Base-by-base conservation (phyloP, 176 grass and related monocot species). In the Stipa capillata region DNA sequence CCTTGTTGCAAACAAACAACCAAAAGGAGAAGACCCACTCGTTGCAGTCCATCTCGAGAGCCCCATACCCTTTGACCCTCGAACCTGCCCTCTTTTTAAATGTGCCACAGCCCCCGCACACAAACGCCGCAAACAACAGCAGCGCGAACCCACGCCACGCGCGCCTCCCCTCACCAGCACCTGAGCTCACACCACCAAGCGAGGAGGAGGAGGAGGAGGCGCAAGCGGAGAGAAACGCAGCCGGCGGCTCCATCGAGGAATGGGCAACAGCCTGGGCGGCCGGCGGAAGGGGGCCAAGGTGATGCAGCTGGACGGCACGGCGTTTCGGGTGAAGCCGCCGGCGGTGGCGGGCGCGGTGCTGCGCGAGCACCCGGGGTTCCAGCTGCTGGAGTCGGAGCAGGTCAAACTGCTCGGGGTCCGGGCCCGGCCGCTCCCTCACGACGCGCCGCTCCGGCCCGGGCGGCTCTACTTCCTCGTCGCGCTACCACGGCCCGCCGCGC, bases 301-400 rank as follows among this genome's bases (percentile, higher is more conserved):
- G 43, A 99, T 99, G 96, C 91, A 99, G 83, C 78, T 95, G 10
- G 96, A 99, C 77, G 96, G 96, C 78, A 95, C 88, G 36, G 74
- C 81, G 41, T 89, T 99, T 77, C 82, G 92, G 2, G 77, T 99
- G 6, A 99, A 93, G 71, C 88, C 85, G 0, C 94, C 91, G 21
- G 89, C 78, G 18, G 18, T 54, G n/a, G 94, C 87, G 11, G 78
- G 66, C 44, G 12, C 69, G 0, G 89, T 97, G 58, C 89, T 97
- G 33, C 84, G 82, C 5, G 86, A 94, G 61, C 74, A 97, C 82
- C 84, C 85, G 28, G 91, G 94, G 1, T 83, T 87, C 69, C 83
- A 72, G 75, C 78, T 97, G 9, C 85, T 94, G 27, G 89, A 94
- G 34, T 85, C 94, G 1, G 84, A 89, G 56, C 88, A 94, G 79